Evolutionary conservation across 108 stramenopile species (phyloP), one percentile per base, ranked within the genome.

Genomic region (Pseudonitzschia multiseries): DNA sequence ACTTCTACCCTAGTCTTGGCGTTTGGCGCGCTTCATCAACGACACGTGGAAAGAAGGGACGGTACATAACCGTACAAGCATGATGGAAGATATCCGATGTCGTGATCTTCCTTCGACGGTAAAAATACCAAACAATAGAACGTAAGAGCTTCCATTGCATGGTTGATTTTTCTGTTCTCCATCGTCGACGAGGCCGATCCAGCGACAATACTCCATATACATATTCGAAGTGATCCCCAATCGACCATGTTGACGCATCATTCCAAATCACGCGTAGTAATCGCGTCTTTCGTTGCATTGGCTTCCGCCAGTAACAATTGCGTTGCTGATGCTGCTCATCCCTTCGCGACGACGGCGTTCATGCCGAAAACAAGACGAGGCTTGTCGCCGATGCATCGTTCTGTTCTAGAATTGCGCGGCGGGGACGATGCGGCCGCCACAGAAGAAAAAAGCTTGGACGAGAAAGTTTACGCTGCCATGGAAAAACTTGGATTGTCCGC

Each of bases 381-480:
- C 26, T 22, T 31, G 57, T 26, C 26, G 57, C 14, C 57, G 0
- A 48, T 2, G 14, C 21, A 31, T 57, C 57, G 57, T 28, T 59
- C 46, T 24, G 20, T 59, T 9, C 9, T 31, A 27, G 24, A 59
- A 18, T 31, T 59, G 1, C 64, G 64, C 15, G 64, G 64, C n/a
- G 64, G 64, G 0, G 64, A 65, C 10, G 64, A 0, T 44, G 41
- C 40, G 20, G 48, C 53, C 13, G 27, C 54, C 44, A 14, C 65
- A 6, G 12, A 32, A 24, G 76, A 78, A 61, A 50, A 61, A 8
- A 71, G 63, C 65, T 69, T 94, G 40, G 91, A 94, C 70, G 90
- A 92, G 57, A 89, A 90, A 57, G 90, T 94, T 31, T 73, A 78
- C 22, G 80, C 83, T 10, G 93, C 91, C 26, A 94, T 94, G 93